Evolutionary conservation across 176 grass and related monocot genomes (phyloP).

Genomic region (Ampelocalamus luodianensis): DNA sequence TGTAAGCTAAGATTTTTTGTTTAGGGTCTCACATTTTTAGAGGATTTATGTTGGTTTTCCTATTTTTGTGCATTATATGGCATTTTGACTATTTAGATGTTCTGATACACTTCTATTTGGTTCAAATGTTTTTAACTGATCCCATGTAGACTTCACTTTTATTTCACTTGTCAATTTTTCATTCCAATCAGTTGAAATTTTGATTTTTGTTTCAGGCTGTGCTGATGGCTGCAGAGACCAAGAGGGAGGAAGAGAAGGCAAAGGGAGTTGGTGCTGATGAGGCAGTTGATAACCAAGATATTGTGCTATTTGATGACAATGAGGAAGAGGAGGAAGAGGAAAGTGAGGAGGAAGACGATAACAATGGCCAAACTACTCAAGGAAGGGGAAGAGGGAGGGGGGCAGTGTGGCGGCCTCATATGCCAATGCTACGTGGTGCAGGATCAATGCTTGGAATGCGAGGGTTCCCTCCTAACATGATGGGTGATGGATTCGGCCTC

Average conservation of each 20-base stretch:
- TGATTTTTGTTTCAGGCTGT: slow-evolving; percentile 54
- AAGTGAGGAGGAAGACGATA: slow-evolving; percentile 65
- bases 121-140: not conserved
- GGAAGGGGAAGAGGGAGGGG: slow-evolving; percentile 62
- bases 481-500: slow-evolving; percentile 63
- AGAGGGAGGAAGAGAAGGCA: slow-evolving; percentile 75
- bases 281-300: slow-evolving; percentile 71
- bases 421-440: slow-evolving; percentile 46
- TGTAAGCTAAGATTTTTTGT: no score
- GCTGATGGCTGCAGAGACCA: slow-evolving; percentile 62
- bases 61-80: not conserved
- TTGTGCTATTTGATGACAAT: slow-evolving; percentile 73
- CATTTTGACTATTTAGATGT: not conserved
- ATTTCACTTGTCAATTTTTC: not conserved
- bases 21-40: not conserved
- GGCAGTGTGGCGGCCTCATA: slow-evolving; percentile 71
- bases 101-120: not conserved
- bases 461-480: slow-evolving; percentile 66
- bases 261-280: slow-evolving; percentile 58
- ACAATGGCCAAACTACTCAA: slow-evolving; percentile 46
- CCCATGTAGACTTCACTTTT: not conserved
- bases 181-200: slow-evolving; percentile 13
- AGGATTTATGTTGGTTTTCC: not conserved
- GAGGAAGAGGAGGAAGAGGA: slow-evolving; percentile 78
- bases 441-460: slow-evolving; percentile 57